A percentile compares a stretch with the other conserved stretches of the same genome.
These are phyloP conservation scores for Citrus reticulata DNA, from an alignment of 345 rosid genomes.

Conservation along the genomic window DNA sequence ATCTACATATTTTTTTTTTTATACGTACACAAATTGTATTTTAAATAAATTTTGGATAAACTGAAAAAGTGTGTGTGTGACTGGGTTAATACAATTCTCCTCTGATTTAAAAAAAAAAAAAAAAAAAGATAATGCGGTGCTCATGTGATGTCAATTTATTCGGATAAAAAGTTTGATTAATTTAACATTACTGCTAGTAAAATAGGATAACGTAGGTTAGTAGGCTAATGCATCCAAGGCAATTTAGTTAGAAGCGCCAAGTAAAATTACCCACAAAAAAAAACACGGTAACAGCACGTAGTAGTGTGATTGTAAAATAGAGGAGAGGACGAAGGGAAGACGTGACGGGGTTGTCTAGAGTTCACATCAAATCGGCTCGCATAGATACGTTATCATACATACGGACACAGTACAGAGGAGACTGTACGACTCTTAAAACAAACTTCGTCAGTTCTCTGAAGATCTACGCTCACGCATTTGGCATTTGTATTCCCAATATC, in stretches of 20 bases:
- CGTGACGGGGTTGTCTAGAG: background rate
- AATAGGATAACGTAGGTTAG: background rate
- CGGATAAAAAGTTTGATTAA: background rate
- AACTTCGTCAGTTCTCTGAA: background rate
- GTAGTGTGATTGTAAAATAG: background rate
- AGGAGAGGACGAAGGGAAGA: background rate
- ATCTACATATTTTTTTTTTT: background rate
- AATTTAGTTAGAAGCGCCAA: background rate
- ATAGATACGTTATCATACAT: background rate
- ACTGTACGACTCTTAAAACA: background rate
- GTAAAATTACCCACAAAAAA: no score
- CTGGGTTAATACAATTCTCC: background rate
- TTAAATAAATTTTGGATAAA: background rate
- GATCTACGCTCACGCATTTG: constrained; percentile 1
- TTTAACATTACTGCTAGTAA: background rate
- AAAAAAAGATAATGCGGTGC: background rate
- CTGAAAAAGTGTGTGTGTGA: background rate
- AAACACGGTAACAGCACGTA: background rate
- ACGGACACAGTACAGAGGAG: background rate
- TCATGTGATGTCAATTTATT: background rate
- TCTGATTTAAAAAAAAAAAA: background rate
- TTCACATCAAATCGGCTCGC: background rate
- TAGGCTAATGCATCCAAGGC: background rate
- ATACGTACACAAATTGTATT: background rate
- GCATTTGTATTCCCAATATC: background rate